Evolutionary conservation across 257 asterid species (phyloP).

Genomic region (Cruciata laevipes): DNA sequence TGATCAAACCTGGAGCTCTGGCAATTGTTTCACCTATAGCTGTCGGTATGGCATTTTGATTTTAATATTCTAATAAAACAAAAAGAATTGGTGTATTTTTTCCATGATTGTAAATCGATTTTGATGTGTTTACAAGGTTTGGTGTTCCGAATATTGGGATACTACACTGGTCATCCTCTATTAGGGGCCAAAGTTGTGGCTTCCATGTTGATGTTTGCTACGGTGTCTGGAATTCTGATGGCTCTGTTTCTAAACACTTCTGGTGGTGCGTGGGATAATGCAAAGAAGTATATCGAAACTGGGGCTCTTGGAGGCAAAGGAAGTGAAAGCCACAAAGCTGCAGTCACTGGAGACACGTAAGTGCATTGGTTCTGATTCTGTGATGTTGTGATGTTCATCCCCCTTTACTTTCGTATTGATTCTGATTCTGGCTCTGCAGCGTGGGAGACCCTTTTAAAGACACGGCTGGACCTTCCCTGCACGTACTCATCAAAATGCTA

Average conservation of each 20-base stretch:
- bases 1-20: constrained; percentile 97
- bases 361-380: no score
- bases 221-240: constrained; percentile 96
- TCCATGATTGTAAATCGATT: not conserved
- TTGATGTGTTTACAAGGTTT: constrained; percentile 41
- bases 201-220: constrained; percentile 93
- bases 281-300: constrained; percentile 94
- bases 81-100: not conserved
- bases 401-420: no score
- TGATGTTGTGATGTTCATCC: no score
- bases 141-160: constrained; percentile 74
- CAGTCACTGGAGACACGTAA: constrained; percentile 97
- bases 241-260: constrained; percentile 97
- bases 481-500: constrained; percentile 93
- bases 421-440: constrained; percentile 31
- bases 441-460: constrained; percentile 99
- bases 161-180: constrained; percentile 88
- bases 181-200: constrained; percentile 99
- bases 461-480: constrained; percentile 98
- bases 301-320: constrained; percentile 99
- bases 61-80: not conserved
- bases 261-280: constrained; percentile 99
- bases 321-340: constrained; percentile 95
- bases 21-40: constrained; percentile 89
- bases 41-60: constrained; percentile 43